These are phyloP conservation scores for Acidomyces sp. DNA, from an alignment of 495 filamentous ascomycete species.

Conservation along the genomic window DNA sequence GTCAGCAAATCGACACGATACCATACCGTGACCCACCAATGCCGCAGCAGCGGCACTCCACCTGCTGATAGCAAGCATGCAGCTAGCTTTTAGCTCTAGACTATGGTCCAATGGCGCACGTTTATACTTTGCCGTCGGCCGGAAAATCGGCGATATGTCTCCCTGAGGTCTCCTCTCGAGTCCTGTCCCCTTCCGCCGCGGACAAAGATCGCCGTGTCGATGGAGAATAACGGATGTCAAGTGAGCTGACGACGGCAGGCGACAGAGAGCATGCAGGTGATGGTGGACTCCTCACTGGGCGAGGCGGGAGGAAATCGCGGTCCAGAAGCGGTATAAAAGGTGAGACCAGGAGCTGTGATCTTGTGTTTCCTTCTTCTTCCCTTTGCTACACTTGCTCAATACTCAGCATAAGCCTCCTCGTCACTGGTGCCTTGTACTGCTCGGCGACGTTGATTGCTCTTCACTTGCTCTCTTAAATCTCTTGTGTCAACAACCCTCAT, in stretches of 20 bases:
- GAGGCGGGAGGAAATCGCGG: slow-evolving; percentile 1
- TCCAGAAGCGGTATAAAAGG: slow-evolving; percentile 11
- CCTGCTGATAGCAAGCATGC: slow-evolving; percentile 10
- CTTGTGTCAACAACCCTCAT: slow-evolving; percentile 11
- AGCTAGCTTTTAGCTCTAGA: slow-evolving; percentile 19
- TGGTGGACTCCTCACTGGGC: slow-evolving; percentile 9
- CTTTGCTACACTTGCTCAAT: slow-evolving; percentile 4
- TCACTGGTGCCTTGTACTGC: too few relatives aligned
- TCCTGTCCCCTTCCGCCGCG: neutral
- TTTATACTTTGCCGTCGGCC: slow-evolving; percentile 3
- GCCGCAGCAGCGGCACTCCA: slow-evolving; percentile 9
- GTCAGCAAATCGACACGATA: too few relatives aligned
- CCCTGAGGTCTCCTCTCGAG: neutral
- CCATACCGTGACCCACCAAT: slow-evolving; percentile 16
- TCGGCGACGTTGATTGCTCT: too few relatives aligned
- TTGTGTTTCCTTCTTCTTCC: slow-evolving; percentile 14
- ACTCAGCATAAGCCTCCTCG: neutral
- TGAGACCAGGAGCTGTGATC: slow-evolving; percentile 1
- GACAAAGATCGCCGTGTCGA: too few relatives aligned
- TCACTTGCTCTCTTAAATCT: slow-evolving; percentile 16
- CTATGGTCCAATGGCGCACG: slow-evolving; percentile 13
- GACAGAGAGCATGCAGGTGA: neutral
- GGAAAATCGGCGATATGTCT: slow-evolving; percentile 15
- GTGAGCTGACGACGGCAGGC: neutral
- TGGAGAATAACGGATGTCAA: too few relatives aligned